These are phyloP conservation scores for Aurantiochytrium sp. DNA, from an alignment of 108 stramenopile species.

Conservation along the genomic window DNA sequence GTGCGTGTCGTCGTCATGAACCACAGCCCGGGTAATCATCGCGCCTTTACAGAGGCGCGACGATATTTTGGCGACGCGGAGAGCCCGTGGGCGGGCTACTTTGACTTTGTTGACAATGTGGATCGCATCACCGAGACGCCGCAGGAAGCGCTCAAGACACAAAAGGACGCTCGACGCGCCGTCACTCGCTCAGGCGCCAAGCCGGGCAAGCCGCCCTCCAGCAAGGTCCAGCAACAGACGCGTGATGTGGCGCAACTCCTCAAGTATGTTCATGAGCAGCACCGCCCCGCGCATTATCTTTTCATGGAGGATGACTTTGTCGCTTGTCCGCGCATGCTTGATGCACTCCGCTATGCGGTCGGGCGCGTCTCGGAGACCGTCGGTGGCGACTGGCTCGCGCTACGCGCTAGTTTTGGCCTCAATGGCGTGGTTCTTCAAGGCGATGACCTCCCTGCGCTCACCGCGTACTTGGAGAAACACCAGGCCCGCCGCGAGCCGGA, in stretches of 20 bases:
- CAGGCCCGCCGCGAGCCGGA: neutral
- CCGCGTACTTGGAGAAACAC: neutral
- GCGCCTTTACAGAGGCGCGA: neutral
- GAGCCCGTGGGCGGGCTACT: neutral
- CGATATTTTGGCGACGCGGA: neutral
- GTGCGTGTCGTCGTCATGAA: conserved; percentile 22
- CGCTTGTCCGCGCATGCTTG: neutral
- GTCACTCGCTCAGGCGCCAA: neutral
- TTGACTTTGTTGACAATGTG: conserved; percentile 7
- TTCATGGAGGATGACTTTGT: conserved; percentile 32
- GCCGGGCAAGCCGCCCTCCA: neutral
- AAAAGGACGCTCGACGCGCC: neutral
- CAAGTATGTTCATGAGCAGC: neutral
- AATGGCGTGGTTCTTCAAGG: neutral
- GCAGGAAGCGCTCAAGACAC: neutral
- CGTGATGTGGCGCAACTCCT: neutral
- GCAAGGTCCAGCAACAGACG: conserved; percentile 29
- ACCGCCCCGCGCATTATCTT: neutral
- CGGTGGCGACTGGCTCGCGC: neutral
- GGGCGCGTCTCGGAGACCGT: neutral
- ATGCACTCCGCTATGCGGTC: neutral
- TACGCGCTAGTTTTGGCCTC: neutral
- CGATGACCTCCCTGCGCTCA: neutral
- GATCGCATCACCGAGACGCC: neutral
- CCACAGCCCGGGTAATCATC: neutral